Evolutionary conservation across 2,329 filamentous ascomycete genomes (phyloP).

Genomic region (Simplicillium sp.): DNA sequence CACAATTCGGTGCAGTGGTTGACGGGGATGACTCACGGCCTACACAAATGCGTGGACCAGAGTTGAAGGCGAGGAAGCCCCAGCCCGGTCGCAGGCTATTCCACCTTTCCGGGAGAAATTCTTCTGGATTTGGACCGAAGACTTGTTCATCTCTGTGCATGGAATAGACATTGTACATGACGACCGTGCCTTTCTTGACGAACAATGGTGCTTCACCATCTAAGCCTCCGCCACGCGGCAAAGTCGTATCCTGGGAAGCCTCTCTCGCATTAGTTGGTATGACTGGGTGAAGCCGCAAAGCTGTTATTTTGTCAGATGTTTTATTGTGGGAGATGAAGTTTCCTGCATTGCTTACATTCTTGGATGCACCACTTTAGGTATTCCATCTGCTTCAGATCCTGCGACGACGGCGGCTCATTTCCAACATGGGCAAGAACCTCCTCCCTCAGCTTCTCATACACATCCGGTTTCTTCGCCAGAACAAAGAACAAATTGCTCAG

Average conservation of each 20-base stretch:
- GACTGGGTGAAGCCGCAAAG: conserved; percentile 13
- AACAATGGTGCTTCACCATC: conserved; percentile 37
- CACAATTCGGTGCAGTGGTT: too few species aligned
- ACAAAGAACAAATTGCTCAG: conserved; percentile 36
- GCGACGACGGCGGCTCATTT: conserved; percentile 15
- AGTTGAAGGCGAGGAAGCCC: conserved; percentile 17
- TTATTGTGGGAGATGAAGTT: conserved; percentile 15
- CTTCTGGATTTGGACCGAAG: conserved; percentile 27
- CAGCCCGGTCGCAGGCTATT: conserved; percentile 14
- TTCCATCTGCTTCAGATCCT: conserved; percentile 27
- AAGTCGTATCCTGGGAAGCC: conserved; percentile 29
- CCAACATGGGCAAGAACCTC: conserved; percentile 41
- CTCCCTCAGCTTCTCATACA: conserved; percentile 30
- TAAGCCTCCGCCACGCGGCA: conserved; percentile 41
- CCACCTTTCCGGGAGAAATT: conserved; percentile 32
- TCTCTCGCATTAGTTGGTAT: conserved; percentile 14
- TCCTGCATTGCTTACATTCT: conserved; percentile 35
- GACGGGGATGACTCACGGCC: conserved; percentile 14
- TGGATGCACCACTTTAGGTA: conserved; percentile 48
- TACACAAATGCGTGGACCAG: conserved; percentile 17
- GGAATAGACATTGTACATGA: conserved; percentile 22
- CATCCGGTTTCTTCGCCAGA: conserved; percentile 23
- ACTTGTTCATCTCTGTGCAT: conserved; percentile 29
- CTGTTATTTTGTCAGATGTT: conserved; percentile 10
- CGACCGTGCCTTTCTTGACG: conserved; percentile 33